phyloP scores from a whole-genome alignment of 768 basidiomycete species.

The Termitomyces sp. region DNA sequence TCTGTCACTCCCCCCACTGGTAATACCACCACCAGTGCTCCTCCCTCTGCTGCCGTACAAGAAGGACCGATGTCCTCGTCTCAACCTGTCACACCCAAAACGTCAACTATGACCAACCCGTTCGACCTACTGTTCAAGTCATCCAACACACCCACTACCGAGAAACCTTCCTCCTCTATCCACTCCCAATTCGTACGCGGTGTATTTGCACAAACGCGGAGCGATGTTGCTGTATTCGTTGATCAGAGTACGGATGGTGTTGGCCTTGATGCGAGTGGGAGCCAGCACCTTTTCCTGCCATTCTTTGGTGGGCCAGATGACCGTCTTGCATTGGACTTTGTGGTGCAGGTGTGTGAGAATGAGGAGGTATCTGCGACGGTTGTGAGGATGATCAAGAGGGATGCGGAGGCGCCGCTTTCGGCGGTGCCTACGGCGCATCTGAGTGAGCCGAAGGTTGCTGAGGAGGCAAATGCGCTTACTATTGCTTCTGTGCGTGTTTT shows the following conservation, averaged over 20 bases:
- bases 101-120: slow-evolving; percentile 43
- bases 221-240: slow-evolving; percentile 82
- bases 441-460: slow-evolving; percentile 22
- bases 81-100: slow-evolving; percentile 12
- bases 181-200: slow-evolving; percentile 85
- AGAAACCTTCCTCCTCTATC: slow-evolving; percentile 44
- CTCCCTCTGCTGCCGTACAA: not conserved
- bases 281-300: slow-evolving; percentile 74
- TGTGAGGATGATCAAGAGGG: slow-evolving; percentile 56
- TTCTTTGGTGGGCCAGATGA: slow-evolving; percentile 97
- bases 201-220: slow-evolving; percentile 67
- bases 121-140: slow-evolving; percentile 66
- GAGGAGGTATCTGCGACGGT: slow-evolving; percentile 70
- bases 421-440: slow-evolving; percentile 26
- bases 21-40: not conserved
- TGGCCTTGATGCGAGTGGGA: slow-evolving; percentile 19
- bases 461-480: slow-evolving; percentile 38
- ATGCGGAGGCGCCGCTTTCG: slow-evolving; percentile 20
- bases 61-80: slow-evolving; percentile 6
- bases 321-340: slow-evolving; percentile 79
- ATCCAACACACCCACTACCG: slow-evolving; percentile 9
- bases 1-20: slow-evolving; percentile 9
- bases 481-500: slow-evolving; percentile 42
- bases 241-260: slow-evolving; percentile 47
- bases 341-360: slow-evolving; percentile 78